Evolutionary conservation across 2,329 filamentous ascomycete species (phyloP), one percentile per base, ranked within the genome.

Genomic region (Pseudocercospora pini-densiflorae): DNA sequence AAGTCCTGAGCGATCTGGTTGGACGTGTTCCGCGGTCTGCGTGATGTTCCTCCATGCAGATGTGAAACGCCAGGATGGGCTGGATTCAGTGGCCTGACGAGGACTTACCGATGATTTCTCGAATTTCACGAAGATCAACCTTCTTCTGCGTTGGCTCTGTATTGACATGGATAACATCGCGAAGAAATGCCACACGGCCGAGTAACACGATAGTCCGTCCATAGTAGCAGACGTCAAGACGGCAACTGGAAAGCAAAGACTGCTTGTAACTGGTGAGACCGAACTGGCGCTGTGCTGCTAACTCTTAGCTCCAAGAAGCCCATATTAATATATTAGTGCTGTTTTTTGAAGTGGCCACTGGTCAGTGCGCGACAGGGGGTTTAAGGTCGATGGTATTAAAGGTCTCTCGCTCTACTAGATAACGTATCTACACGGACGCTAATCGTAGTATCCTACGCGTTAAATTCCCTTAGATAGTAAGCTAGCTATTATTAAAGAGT

Each of bases 71-170:
- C 16, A 55, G 51, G 23, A 55, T 55, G 16, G 27, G 27, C 31
- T 45, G 49, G 40, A 16, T n/a, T 45, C n/a, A 45, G 51, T 54
- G 51, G 51, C 16, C 23, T 54, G 51, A 54, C 24, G 51, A 54
- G 16, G 23, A 31, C 27, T 55, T 55, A n/a, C 51, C 51, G 51
- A 55, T n/a, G 27, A 29, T 55, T 55, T 33, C 51, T 55, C 51
- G 23, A 55, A 31, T 10, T 12, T 31, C 14, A 19, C 23, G 51
- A 31, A 55, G 27, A 55, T 55, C 12, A 55, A 55, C 51, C 51
- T 55, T 55, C 24, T 55, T 12, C 27, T 29, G n/a, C 10, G 33
- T 55, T 33, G 51, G 27, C 51, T 55, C 27, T 55, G 23, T 6
- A 10, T 33, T 33, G 16, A 27, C 51, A 55, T 55, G 51, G 51